Base-by-base conservation (phyloP, 441 rosid species). In the Populus tomentosa region DNA sequence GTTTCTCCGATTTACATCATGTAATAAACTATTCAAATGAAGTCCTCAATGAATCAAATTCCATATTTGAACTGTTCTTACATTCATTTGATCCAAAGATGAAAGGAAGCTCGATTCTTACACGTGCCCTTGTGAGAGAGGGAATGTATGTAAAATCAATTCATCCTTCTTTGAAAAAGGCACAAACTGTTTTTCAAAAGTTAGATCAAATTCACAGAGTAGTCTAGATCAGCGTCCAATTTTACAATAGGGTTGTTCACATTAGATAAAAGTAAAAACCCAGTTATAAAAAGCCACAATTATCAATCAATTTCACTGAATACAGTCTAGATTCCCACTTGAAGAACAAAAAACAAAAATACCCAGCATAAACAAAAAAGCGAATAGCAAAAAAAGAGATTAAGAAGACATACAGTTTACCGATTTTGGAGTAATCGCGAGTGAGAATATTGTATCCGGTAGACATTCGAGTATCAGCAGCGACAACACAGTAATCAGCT, bases 381-480 rank as follows among this genome's bases (percentile, higher is more conserved):
- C 67, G 36, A 73, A 50, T 35, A 7, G n/a, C 21, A 9, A 32
- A 40, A 67, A 64, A 53, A 24, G n/a, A 33, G 21, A 69, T n/a
- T 14, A 50, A 67, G 40, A 70, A 32, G 33, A 69, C 76, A 35
- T 80, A 97, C 98, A 94, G 83, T 84, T 90, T 84, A 83, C 85
- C 88, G 79, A 93, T 89, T 88, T 97, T 92, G 77, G 98, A 97
- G 93, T 92, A 94, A 42, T 97, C 98, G 50, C 99, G 98, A 50
- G 90, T 84, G 74, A 97, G 97, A 77, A 94, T 92, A 81, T 82
- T 93, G 89, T 94, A 96, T 53, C 99, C 98, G 1, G 94, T 87
- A 53, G 98, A 94, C 98, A 94, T 88, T 10, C 98, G 90, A 65
- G 98, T 93, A 83, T 94, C 99, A 7, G 98, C 97, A 0, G 99